Base-by-base conservation (phyloP, 371 early-diverging fungal genomes). In the Mucor lusitanicus region DNA sequence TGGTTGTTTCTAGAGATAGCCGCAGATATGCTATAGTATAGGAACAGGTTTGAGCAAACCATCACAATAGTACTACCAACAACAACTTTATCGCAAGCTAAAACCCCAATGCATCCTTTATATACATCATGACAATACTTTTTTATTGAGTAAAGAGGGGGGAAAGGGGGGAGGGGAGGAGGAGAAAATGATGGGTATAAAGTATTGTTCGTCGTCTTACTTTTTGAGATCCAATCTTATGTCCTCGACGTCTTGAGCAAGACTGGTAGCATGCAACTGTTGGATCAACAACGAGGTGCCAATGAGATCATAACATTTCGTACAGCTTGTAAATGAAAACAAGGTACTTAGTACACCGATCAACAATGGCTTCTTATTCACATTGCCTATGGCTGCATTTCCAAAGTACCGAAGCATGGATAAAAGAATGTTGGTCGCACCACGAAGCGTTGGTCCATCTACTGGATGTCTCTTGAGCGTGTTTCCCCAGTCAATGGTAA, bases 371-470 rank as follows among this genome's bases (percentile, higher is more conserved):
- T 74, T 73, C 50, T 69, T 68, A 6, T 64, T 44, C 6, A 58
- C 54, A 64, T 77, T 70, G 12, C 59, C 64, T 15, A 69, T 58
- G 1, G 76, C 72, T 28, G 68, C 68, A 9, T 68, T 67, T 6
- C 68, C 59, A 59, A 77, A 77, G 37, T 74, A 61, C 2, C 65
- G 63, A 8, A 77, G 59, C 74, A 80, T 73, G 3, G 80, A 80
- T n/a, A 80, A 25, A 12, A 80, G 27, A 7, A 80, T 67, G 23
- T 77, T 80, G 17, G 67, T 68, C 12, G 71, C 55, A 9, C 69
- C 72, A 48, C 66, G 50, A 23, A 73, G 74, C n/a, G 70, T 69
- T 6, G 60, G 32, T 53, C 61, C 63, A 11, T 71, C 69, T 15
- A 79, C 64, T 9, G 79, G 74, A 2, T 19, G 6, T 6, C 40